These are phyloP conservation scores for Zymoseptoria ardabiliae DNA, from an alignment of 2,329 filamentous ascomycete genomes.

Conservation along the genomic window DNA sequence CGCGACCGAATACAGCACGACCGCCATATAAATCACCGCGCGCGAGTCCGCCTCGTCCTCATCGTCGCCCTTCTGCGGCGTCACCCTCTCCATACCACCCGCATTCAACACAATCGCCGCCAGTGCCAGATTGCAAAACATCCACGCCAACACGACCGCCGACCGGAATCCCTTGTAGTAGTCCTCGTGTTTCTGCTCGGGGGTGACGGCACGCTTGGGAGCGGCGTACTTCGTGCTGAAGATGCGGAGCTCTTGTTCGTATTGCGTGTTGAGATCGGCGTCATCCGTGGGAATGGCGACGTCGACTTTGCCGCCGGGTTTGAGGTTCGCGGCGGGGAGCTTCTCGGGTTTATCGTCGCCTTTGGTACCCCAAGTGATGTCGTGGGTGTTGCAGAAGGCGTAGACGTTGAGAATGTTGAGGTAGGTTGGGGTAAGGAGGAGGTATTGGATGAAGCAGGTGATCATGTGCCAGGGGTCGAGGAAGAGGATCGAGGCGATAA, in stretches of 20 bases:
- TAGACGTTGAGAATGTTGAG: slow-evolving; percentile 99
- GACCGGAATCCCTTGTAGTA: slow-evolving; percentile 97
- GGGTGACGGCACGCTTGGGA: slow-evolving; percentile 56
- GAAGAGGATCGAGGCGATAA: slow-evolving; percentile 86
- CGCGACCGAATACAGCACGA: slow-evolving; percentile 85
- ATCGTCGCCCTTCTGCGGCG: slow-evolving; percentile 17
- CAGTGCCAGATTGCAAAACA: slow-evolving; percentile 89
- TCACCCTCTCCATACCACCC: slow-evolving; percentile 47
- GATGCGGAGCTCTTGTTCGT: slow-evolving; percentile 71
- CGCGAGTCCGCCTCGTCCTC: slow-evolving; percentile 47
- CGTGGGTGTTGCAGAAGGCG: slow-evolving; percentile 96
- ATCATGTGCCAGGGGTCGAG: slow-evolving; percentile 99
- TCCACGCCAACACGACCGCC: slow-evolving; percentile 87
- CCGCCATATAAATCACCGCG: slow-evolving; percentile 74
- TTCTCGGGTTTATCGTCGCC: slow-evolving; percentile 94
- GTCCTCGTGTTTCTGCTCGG: slow-evolving; percentile 81
- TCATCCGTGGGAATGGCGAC: slow-evolving; percentile 81
- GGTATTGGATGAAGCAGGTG: slow-evolving; percentile 87
- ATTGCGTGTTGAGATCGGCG: slow-evolving; percentile 88
- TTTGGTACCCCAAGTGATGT: slow-evolving; percentile 97
- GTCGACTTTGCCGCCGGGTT: slow-evolving; percentile 92
- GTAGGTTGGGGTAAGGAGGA: slow-evolving; percentile 89
- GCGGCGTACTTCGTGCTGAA: slow-evolving; percentile 70
- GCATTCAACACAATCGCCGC: slow-evolving; percentile 79
- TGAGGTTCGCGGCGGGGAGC: slow-evolving; percentile 78